Evolutionary conservation across 2,329 filamentous ascomycete species (phyloP).

Genomic region (Exophiala viscosa): DNA sequence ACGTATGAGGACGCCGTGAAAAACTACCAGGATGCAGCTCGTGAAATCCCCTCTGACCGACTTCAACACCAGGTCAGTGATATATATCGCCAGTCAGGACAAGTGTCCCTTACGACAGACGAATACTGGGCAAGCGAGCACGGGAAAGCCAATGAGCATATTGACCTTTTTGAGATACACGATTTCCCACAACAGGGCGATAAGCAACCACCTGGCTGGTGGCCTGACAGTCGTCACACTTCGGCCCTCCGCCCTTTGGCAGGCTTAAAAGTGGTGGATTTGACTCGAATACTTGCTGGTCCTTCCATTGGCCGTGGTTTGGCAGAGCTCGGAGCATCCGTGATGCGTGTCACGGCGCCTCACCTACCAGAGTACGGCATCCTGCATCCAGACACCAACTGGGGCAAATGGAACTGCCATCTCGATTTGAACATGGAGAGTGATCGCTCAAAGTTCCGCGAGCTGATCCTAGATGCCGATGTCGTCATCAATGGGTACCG

Average conservation of each 20-base stretch:
- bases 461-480: slow-evolving; percentile 48
- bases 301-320: slow-evolving; percentile 41
- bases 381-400: slow-evolving; percentile 71
- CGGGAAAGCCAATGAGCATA: slow-evolving; percentile 40
- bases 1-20: no score
- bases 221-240: slow-evolving; percentile 20
- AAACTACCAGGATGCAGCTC: no score
- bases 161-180: slow-evolving; percentile 40
- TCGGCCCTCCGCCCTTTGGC: slow-evolving; percentile 39
- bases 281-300: slow-evolving; percentile 44
- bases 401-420: slow-evolving; percentile 65
- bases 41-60: no score
- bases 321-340: slow-evolving; percentile 44
- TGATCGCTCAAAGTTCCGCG: slow-evolving; percentile 39
- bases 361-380: slow-evolving; percentile 41
- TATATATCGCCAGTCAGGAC: slow-evolving; percentile 38
- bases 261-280: slow-evolving; percentile 49
- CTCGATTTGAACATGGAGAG: slow-evolving; percentile 45
- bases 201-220: slow-evolving; percentile 6
- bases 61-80: slow-evolving; percentile 33
- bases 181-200: slow-evolving; percentile 13
- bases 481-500: slow-evolving; percentile 55
- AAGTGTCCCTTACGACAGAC: slow-evolving; percentile 36
- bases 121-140: slow-evolving; percentile 40
- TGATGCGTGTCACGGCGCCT: slow-evolving; percentile 44